Base-by-base conservation (phyloP, 1,139 yeast species). In the Zhuliangozyma parablackwelliae region DNA sequence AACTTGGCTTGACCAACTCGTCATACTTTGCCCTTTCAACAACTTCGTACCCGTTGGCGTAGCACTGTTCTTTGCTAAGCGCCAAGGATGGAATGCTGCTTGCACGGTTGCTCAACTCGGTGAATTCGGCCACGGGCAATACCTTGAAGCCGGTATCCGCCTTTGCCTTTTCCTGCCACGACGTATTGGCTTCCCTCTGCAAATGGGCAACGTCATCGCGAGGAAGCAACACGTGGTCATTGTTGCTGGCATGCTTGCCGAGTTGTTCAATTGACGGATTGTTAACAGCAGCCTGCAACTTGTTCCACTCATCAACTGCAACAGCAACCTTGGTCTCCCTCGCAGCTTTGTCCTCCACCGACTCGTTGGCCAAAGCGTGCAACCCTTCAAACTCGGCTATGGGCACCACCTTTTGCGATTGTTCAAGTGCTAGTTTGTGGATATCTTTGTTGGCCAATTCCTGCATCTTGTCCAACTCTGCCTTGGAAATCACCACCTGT, bases 31-130 rank as follows among this genome's bases (percentile, higher is more conserved):
- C 3, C 36, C 47, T 9, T 33, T 24, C 6, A 63, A 20, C 7
- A 59, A 42, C 13, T 40, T 43, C 39, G 30, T 30, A 40, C 2
- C 56, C 56, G 28, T 30, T 12, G 10, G 28, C 33, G 1, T 33
- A 37, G 1, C 62, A 51, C 32, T 57, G 56, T 6, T 43, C 45
- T 16, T 40, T 41, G 38, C 65, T 49, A 40, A 50, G 51, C 2
- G 54, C 60, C 21, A 50, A 20, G 1, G 56, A 36, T 5, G 72
- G 70, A 6, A 34, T 26, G 10, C 9, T 7, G 20, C 53, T 44
- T 1, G 61, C 52, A 5, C 47, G 39, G 23, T 45, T 46, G 27
- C 38, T 41, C 37, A 61, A 35, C 11, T 36, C 38, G 2, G 46
- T 35, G 27, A 45, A 47, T n/a, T 47, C 49, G 1, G 34, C 41